Base-by-base conservation (phyloP, 2,329 filamentous ascomycete genomes). In the Cercospora citrullina region DNA sequence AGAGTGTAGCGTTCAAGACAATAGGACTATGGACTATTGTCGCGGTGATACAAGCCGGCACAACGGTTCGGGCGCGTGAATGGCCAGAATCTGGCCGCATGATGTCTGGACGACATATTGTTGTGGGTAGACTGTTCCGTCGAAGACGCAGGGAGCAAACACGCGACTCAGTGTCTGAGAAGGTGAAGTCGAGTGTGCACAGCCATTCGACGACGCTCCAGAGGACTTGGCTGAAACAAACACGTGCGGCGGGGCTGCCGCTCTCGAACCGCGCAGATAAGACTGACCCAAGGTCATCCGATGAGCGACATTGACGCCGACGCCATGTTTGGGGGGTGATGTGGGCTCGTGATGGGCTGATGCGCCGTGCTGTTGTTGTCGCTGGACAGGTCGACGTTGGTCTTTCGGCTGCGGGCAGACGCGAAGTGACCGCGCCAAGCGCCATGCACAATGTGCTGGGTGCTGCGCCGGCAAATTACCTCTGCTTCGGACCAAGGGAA, bases 151-250 rank as follows among this genome's bases (percentile, higher is more conserved):
- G 5, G 23, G 45, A 21, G 18, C 45, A 10, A 12, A 28, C 33
- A 26, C 59, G 33, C n/a, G 7, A 61, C 31, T 18, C n/a, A 28
- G 33, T 21, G 59, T 21, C 18, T 21, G 45, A 51, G 45, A 18
- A 61, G 2, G 31, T 61, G 59, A 61, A 5, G 59, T 61, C 59
- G 59, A 39, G 36, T 23, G 59, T 21, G 59, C 59, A 36, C 28
- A 26, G 21, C 59, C 59, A 61, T 42, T 61, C 59, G 14, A 61
- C 9, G 36, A 33, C 21, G 59, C 36, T 26, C 6, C 7, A 7
- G 4, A 10, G 36, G 59, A 36, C 59, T 61, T 61, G 59, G 59
- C 59, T 61, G 59, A 61, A 61, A 61, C 59, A 61, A 28, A 45
- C 1, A 8, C 10, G 57, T n/a, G 6, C 14, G 33, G 33, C 33